Percentiles rank a stretch among this genome's conserved stretches.
These are phyloP conservation scores for Chytriomyces sp. DNA, from an alignment of 192 early-diverging fungal genomes.

Conservation along the genomic window DNA sequence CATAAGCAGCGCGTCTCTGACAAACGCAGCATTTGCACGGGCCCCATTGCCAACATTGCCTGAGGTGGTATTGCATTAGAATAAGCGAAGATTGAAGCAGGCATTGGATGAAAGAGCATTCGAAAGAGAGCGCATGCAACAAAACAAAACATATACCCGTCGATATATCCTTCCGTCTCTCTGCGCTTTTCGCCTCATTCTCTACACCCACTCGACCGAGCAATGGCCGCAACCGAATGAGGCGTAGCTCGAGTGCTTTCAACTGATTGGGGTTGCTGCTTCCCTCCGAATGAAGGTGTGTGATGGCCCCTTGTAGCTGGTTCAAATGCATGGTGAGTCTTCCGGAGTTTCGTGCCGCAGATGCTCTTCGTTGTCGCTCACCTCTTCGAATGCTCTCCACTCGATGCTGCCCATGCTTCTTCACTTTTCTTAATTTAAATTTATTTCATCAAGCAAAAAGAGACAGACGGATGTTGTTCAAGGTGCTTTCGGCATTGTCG, in stretches of 20 bases:
- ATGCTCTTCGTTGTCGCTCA: neutral
- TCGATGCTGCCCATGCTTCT: neutral
- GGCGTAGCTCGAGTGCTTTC: constrained; percentile 23
- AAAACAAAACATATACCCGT: constrained; percentile 7
- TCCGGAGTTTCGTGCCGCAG: neutral
- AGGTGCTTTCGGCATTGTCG: too few relatives aligned
- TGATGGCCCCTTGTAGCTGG: constrained; percentile 29
- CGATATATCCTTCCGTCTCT: constrained; percentile 23
- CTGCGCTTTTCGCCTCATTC: constrained; percentile 21
- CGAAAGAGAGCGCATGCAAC: neutral
- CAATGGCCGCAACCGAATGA: constrained; percentile 5
- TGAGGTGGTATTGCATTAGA: neutral
- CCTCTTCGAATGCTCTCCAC: constrained; percentile 20
- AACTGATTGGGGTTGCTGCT: neutral
- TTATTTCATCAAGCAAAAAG: too few relatives aligned
- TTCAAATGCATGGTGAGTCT: neutral
- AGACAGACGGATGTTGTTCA: too few relatives aligned
- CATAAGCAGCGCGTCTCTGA: constrained; percentile 65
- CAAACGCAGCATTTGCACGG: constrained; percentile 68
- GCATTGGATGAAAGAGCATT: neutral
- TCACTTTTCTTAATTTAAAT: too few relatives aligned
- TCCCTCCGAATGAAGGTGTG: neutral
- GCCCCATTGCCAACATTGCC: constrained; percentile 33
- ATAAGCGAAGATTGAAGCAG: neutral
- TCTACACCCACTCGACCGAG: neutral